Conservation (phyloP, 371 early-diverging fungal genomes). For the Mucor racemosus region DNA sequence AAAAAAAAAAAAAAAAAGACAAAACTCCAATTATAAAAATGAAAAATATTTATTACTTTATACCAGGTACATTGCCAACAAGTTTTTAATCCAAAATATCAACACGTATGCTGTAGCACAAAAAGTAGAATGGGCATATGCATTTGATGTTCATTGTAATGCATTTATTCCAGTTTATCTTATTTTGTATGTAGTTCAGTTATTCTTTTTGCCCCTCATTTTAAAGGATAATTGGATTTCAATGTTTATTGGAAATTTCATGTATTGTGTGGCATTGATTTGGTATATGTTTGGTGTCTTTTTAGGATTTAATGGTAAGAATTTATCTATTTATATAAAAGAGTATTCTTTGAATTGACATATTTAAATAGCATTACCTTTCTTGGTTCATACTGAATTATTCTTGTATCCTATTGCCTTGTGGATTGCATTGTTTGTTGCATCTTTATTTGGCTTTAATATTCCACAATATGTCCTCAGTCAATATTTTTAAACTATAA, state of each 20-base stretch:
- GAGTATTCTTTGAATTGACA: conserved; percentile 3
- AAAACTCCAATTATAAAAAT: too few relatives aligned
- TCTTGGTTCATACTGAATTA: conserved; percentile 83
- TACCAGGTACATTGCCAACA: conserved; percentile 75
- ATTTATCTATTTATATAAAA: not conserved
- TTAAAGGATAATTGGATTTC: conserved; percentile 76
- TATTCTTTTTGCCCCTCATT: conserved; percentile 83
- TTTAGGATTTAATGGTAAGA: conserved; percentile 83
- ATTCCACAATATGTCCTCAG: conserved; percentile 71
- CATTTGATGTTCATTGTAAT: conserved; percentile 94
- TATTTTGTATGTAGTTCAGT: conserved; percentile 85
- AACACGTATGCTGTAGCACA: conserved; percentile 82
- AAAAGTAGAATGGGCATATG: conserved; percentile 92
- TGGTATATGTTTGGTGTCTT: conserved; percentile 88
- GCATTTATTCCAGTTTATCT: conserved; percentile 86
- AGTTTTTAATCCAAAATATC: conserved; percentile 75
- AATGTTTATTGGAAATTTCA: conserved; percentile 80
- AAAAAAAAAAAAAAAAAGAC: not conserved
- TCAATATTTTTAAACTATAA: conserved; percentile 61
- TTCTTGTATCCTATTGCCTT: conserved; percentile 86
- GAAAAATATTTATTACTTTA: not conserved
- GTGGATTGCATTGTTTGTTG: conserved; percentile 68
- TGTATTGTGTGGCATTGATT: conserved; percentile 75
- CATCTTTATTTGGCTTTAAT: conserved; percentile 84
- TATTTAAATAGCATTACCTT: conserved; percentile 73